Percentiles rank a stretch among this genome's conserved stretches.
Conservation (phyloP, 2,329 filamentous ascomycete species). For the Microcyclospora pomicola region DNA sequence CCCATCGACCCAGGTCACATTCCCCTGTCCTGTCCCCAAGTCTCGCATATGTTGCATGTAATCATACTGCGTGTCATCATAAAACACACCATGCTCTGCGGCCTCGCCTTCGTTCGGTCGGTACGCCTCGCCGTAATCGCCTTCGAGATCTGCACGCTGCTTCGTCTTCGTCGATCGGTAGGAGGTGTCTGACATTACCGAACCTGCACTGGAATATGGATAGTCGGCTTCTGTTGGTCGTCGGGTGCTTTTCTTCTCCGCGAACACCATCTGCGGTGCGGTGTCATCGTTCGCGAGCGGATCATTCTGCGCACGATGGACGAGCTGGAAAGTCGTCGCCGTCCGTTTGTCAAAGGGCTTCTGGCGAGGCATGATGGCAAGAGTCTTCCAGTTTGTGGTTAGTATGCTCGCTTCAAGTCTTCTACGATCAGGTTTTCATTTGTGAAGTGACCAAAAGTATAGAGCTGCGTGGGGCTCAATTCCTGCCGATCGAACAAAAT, state of each 20-base stretch:
- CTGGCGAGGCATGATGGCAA: slow-evolving; percentile 52
- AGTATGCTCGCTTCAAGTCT: too few species aligned
- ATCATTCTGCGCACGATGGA: slow-evolving; percentile 94
- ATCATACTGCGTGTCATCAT: slow-evolving; percentile 88
- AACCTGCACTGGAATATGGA: slow-evolving; percentile 14
- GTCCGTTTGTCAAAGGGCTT: slow-evolving; percentile 84
- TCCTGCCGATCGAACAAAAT: too few species aligned
- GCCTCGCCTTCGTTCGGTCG: slow-evolving; percentile 91
- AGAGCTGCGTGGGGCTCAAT: too few species aligned
- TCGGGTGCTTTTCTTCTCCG: slow-evolving; percentile 32
- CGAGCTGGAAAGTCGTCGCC: slow-evolving; percentile 83
- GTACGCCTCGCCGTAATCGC: slow-evolving; percentile 55
- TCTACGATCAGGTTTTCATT: background rate
- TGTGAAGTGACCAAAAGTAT: background rate
- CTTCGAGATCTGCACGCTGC: slow-evolving; percentile 58
- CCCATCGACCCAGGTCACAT: slow-evolving; percentile 71
- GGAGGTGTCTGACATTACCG: slow-evolving; percentile 20
- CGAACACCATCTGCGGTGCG: slow-evolving; percentile 81
- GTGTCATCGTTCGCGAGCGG: slow-evolving; percentile 86
- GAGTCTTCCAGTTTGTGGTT: background rate
- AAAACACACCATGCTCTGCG: slow-evolving; percentile 85
- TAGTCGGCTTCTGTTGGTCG: slow-evolving; percentile 10
- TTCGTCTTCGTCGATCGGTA: slow-evolving; percentile 19
- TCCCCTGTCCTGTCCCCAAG: slow-evolving; percentile 43
- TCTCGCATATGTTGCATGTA: slow-evolving; percentile 99